phyloP scores from a whole-genome alignment of 225 moss, liverwort and hornwort species.

The Lunularia cruciata region DNA sequence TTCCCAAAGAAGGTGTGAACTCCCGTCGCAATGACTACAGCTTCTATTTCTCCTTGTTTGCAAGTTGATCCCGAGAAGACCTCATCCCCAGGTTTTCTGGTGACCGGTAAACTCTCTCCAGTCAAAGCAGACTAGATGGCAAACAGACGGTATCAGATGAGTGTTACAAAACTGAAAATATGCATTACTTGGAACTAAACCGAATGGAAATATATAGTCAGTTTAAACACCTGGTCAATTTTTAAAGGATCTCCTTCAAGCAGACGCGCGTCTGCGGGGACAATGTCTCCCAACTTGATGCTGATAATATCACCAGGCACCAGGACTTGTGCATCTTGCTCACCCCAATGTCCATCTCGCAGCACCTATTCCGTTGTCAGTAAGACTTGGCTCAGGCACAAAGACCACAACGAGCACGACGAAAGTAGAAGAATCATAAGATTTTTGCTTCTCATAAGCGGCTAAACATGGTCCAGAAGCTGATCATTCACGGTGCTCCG shows the following conservation, averaged over 20 bases:
- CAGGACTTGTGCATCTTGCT: constrained; percentile 34
- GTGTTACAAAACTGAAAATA: not conserved
- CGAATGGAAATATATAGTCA: not conserved
- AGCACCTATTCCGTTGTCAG: constrained; percentile 19
- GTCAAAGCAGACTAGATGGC: constrained; percentile 38
- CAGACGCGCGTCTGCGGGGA: constrained; percentile 45
- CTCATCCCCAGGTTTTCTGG: constrained; percentile 38
- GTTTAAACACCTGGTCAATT: constrained; percentile 41
- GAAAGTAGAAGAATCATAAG: not conserved
- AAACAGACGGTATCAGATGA: not conserved
- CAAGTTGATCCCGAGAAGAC: constrained; percentile 46
- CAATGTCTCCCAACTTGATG: constrained; percentile 44
- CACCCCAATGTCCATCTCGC: constrained; percentile 40
- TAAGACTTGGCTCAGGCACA: not conserved
- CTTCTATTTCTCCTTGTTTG: constrained; percentile 43
- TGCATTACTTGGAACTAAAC: not conserved
- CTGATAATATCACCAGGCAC: constrained; percentile 44
- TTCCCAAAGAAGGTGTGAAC: constrained; percentile 45
- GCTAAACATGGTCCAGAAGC: too few relatives aligned
- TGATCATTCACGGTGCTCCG: not conserved
- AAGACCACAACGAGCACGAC: not conserved
- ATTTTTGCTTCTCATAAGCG: not conserved
- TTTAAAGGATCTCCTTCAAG: constrained; percentile 43
- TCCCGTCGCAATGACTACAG: constrained; percentile 43
- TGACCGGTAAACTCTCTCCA: constrained; percentile 38